Conservation (phyloP, 2,329 filamentous ascomycete genomes). For the Sporothrix protearum region DNA sequence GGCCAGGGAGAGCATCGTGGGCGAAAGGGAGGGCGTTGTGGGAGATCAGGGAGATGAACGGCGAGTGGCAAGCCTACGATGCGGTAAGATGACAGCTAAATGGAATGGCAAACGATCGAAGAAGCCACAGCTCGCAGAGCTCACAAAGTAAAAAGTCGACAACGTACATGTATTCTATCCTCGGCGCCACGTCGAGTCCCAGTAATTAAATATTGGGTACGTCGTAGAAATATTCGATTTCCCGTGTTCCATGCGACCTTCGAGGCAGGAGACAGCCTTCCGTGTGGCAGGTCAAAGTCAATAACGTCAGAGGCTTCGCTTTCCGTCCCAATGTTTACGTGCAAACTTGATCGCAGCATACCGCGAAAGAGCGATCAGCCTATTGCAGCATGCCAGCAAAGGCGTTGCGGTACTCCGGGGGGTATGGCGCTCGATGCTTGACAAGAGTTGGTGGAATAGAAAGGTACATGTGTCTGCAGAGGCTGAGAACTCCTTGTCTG, state of each 20-base stretch:
- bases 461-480: neutral
- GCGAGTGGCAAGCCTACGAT: neutral
- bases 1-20: conserved; percentile 2
- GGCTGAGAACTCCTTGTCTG: neutral
- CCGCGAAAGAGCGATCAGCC: neutral
- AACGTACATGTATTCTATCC: neutral
- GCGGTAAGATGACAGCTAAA: neutral
- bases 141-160: neutral
- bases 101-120: neutral
- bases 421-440: neutral
- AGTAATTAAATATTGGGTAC: neutral
- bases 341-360: neutral
- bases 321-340: neutral
- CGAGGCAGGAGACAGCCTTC: neutral
- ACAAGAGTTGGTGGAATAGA: neutral
- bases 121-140: neutral
- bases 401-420: neutral
- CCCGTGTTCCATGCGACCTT: neutral
- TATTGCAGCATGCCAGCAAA: neutral
- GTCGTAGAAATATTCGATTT: neutral
- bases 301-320: neutral
- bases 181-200: neutral
- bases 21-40: neutral
- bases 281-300: neutral
- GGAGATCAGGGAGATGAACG: neutral